These are phyloP conservation scores for Phytophthora sansomeana DNA, from an alignment of 352 stramenopile species.

Conservation along the genomic window DNA sequence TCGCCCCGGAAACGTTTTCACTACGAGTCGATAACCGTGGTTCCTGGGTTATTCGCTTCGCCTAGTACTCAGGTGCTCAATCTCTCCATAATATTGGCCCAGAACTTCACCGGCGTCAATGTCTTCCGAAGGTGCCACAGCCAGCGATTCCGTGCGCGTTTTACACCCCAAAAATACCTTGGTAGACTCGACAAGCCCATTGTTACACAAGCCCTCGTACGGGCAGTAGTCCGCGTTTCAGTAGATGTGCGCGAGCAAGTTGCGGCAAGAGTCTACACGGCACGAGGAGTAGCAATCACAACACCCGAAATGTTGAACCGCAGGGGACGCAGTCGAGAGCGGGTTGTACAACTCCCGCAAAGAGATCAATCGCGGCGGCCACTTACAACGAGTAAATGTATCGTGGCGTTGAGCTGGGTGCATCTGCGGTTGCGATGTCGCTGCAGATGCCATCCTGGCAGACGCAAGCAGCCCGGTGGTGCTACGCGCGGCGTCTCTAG, in stretches of 20 bases:
- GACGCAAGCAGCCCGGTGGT: no score
- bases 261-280: background rate
- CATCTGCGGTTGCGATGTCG: no score
- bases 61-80: constrained; percentile 5
- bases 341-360: constrained; percentile 11
- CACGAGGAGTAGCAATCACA: no score
- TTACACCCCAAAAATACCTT: no score
- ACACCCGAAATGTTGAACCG: no score
- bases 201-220: constrained; percentile 6
- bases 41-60: background rate
- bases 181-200: constrained; percentile 2
- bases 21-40: constrained; percentile 1
- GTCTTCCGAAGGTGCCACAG: background rate
- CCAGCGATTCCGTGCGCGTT: background rate
- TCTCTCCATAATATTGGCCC: constrained; percentile 10
- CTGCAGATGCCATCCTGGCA: no score
- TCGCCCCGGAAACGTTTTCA: background rate
- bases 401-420: no score
- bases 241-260: background rate
- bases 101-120: constrained; percentile 11
- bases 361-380: constrained; percentile 1
- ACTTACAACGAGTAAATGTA: no score
- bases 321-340: background rate
- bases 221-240: constrained; percentile 8
- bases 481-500: no score